Conservation (phyloP, 768 basidiomycete genomes). For the Calocybe gangraenosa region DNA sequence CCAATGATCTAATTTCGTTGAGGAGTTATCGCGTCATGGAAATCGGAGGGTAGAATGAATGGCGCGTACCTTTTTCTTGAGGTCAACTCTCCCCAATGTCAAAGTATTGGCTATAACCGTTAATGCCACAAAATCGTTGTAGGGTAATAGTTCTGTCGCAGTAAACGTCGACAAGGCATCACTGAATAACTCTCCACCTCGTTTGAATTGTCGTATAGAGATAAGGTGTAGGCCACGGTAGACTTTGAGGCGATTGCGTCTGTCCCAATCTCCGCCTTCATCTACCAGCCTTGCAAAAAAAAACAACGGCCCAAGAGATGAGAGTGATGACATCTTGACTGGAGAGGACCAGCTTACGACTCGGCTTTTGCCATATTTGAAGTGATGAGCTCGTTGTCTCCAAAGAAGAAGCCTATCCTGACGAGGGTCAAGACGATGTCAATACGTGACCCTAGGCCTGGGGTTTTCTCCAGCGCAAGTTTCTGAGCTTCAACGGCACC, state of each 20-base stretch:
- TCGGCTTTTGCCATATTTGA: conserved; percentile 76
- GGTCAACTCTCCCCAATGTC: conserved; percentile 72
- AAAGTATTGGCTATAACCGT: conserved; percentile 79
- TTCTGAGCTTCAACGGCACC: conserved; percentile 77
- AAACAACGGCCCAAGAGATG: background rate
- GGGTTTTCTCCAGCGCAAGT: conserved; percentile 84
- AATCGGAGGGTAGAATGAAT: background rate
- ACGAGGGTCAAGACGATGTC: conserved; percentile 88
- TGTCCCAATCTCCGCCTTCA: conserved; percentile 97
- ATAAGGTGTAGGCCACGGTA: conserved; percentile 85
- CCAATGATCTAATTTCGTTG: conserved; percentile 58
- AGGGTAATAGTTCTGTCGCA: conserved; percentile 81
- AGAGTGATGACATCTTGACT: background rate
- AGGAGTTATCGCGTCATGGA: background rate
- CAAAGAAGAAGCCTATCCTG: conserved; percentile 88
- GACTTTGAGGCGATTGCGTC: conserved; percentile 94
- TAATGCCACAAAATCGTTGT: conserved; percentile 86
- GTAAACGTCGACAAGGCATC: conserved; percentile 95
- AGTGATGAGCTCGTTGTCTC: conserved; percentile 68
- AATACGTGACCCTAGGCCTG: conserved; percentile 89
- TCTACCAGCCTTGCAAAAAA: conserved; percentile 64
- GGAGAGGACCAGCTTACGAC: conserved; percentile 48
- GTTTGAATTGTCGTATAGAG: conserved; percentile 89
- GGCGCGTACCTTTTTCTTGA: conserved; percentile 79
- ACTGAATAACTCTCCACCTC: conserved; percentile 77